Base-by-base conservation (phyloP, 2,329 filamentous ascomycete species). In the Furcasterigmium furcatum region DNA sequence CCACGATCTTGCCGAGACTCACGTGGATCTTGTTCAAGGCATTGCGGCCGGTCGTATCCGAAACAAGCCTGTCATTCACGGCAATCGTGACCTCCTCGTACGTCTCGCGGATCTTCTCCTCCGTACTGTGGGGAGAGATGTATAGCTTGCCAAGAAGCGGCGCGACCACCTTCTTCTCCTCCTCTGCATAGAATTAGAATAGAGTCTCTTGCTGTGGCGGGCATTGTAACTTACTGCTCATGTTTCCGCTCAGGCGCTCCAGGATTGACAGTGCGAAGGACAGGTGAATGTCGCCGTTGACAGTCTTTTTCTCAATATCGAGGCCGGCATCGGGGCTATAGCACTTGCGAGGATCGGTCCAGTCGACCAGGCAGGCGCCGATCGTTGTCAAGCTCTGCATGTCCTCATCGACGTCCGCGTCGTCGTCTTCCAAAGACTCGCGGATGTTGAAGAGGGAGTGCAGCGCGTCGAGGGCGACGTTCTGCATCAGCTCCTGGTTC, bases 271-370 rank as follows among this genome's bases (percentile, higher is more conserved):
- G 77, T 1, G 90, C 88, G 51, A 97, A 78, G 10, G 87, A 78
- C 2, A 95, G 74, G 59, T 96, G 92, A 4, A 92, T 83, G 61
- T 91, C 85, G 9, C 86, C 86, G 51, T 87, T 85, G 14, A 88
- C 77, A 43, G 71, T 73, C 69, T 78, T 84, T 64, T 80, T 84
- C 44, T 79, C 75, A 2, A 72, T 73, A 41, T 87, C 80, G 47
- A 71, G 67, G 2, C 75, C 58, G 2, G 68, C 55, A 5, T 66
- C 71, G 52, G 70, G 76, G 46, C 63, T 77, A 67, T 68, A 87
- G 68, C 71, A 88, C 64, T 95, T 91, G 41, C 92, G 77, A 30
- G 91, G 91, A 63, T 97, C 92, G 1, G 92, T 97, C 94, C 92
- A 97, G 62, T 97, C 92, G 1, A 91, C 82, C 8, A 97, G 71